Base-by-base conservation (phyloP, 345 rosid genomes). In the Populus alba region DNA sequence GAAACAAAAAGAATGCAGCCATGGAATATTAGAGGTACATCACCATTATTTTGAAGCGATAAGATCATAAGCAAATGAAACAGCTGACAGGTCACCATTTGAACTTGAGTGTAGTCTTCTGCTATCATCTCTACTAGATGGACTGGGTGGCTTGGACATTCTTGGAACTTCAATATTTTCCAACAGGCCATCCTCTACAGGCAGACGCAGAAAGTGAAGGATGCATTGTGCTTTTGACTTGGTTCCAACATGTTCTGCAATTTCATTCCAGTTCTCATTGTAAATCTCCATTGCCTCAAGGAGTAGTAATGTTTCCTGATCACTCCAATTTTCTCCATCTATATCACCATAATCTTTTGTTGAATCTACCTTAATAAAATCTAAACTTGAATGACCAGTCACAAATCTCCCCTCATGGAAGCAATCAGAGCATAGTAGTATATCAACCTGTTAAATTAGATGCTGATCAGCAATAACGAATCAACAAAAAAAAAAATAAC, bases 161-260 rank as follows among this genome's bases (percentile, higher is more conserved):
- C 81, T 87, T 73, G 97, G 97, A 83, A 94, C 89, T 71, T 94
- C 97, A 72, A 96, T 87, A 72, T 88, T 92, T 79, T 94, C 98
- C 88, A 96, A 79, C 65, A 92, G 80, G 78, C 97, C 94, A 85
- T 92, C 90, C 89, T 91, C 95, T 87, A 90, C 86, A 45, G 99
- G 95, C 77, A 96, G 83, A 47, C 97, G 93, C 22, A 96, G 91
- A 84, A 96, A 96, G 82, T 93, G 98, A 79, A 91, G 94, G 80
- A 92, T 92, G 84, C 98, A 95, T 77, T 95, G 98, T 29, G 99
- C 97, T 89, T 95, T 95, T 82, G 99, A 87, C 83, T 95, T 95
- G 84, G 95, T 77, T 81, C 96, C 95, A 68, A 95, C 98, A 88
- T 92, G 93, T 68, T 93, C 98, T 1, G 99, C 96, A 83, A 96